These are phyloP conservation scores for Fusarium sp. DNA, from an alignment of 2,329 filamentous ascomycete genomes.

Conservation along the genomic window DNA sequence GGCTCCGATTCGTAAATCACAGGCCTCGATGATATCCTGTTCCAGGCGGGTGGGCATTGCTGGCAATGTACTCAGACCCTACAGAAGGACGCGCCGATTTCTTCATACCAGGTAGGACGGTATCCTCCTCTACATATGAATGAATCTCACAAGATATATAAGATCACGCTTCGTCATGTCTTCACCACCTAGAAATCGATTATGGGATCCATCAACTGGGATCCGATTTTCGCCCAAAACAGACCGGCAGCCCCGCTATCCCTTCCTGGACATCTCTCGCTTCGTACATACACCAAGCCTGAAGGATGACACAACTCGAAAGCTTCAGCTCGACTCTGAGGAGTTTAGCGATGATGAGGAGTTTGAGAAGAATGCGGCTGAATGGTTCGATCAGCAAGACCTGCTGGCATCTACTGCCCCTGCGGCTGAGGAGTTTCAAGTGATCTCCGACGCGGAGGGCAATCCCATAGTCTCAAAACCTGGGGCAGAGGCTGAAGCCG, in stretches of 20 bases:
- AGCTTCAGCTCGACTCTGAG: slow-evolving; percentile 9
- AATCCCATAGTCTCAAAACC: slow-evolving; percentile 13
- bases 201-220: slow-evolving; percentile 46
- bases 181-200: slow-evolving; percentile 22
- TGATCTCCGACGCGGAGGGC: not conserved
- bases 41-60: slow-evolving; percentile 34
- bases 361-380: slow-evolving; percentile 37
- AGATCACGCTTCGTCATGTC: slow-evolving; percentile 30
- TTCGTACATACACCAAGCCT: slow-evolving; percentile 38
- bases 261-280: slow-evolving; percentile 39
- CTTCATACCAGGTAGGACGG: slow-evolving; percentile 29
- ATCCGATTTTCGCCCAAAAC: slow-evolving; percentile 45
- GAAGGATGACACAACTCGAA: not conserved
- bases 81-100: slow-evolving; percentile 24
- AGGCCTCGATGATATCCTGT: slow-evolving; percentile 34
- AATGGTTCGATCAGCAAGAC: slow-evolving; percentile 43
- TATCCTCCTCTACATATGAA: slow-evolving; percentile 11
- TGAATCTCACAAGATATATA: slow-evolving; percentile 12
- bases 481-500: not conserved
- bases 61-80: slow-evolving; percentile 44
- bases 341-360: slow-evolving; percentile 40
- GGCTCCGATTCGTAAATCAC: slow-evolving; percentile 26
- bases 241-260: slow-evolving; percentile 38
- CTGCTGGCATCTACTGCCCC: slow-evolving; percentile 3
- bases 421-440: slow-evolving; percentile 11